phyloP scores from a whole-genome alignment of 139 green algal genomes.

The Haematococcus sp. region DNA sequence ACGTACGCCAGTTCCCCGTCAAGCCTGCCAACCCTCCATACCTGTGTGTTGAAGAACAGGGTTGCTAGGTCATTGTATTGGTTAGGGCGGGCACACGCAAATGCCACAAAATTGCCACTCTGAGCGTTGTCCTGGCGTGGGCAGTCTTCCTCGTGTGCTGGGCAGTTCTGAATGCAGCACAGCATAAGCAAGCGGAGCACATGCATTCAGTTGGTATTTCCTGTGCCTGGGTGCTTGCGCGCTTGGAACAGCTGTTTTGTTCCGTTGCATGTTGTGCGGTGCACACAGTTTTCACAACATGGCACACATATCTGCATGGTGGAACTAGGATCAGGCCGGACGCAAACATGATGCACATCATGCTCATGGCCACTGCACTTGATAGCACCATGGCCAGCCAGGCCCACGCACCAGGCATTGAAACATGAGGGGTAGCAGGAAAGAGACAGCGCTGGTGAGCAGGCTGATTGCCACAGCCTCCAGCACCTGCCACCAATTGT shows the following conservation, averaged over 20 bases:
- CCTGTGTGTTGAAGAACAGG: constrained; percentile 86
- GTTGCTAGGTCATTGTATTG: constrained; percentile 85
- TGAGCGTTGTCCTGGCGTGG: constrained; percentile 51
- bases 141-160: constrained; percentile 39
- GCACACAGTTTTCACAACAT: too few relatives aligned
- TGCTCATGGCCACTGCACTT: too few relatives aligned
- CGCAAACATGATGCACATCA: too few relatives aligned
- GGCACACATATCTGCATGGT: too few relatives aligned
- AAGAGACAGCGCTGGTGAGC: constrained; percentile 56
- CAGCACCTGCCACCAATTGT: constrained; percentile 22
- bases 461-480: constrained; percentile 52
- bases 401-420: constrained; percentile 36
- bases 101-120: constrained; percentile 75
- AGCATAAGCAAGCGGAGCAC: too few relatives aligned
- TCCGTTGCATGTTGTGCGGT: too few relatives aligned
- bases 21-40: not conserved
- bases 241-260: too few relatives aligned
- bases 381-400: not conserved
- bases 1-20: too few relatives aligned
- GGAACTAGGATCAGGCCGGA: too few relatives aligned
- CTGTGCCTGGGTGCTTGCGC: too few relatives aligned
- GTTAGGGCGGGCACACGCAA: constrained; percentile 23
- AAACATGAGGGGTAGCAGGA: constrained; percentile 56
- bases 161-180: constrained; percentile 47
- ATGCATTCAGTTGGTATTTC: too few relatives aligned